Percentiles rank a stretch among this genome's conserved stretches.
Conservation (phyloP, 768 basidiomycete genomes). For the Lentinula raphanica region DNA sequence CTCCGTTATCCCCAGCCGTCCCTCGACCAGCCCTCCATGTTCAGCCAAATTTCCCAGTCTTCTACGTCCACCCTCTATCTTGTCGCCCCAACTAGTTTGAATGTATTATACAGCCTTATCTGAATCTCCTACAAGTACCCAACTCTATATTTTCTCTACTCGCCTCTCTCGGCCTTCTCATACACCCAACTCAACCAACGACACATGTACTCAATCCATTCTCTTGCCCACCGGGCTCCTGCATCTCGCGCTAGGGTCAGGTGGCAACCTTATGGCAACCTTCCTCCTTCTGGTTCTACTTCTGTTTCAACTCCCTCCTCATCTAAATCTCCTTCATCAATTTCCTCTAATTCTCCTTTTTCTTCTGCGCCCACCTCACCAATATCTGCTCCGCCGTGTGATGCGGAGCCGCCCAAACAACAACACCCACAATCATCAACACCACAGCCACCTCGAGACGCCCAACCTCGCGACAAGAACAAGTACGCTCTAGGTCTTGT, state of each 20-base stretch:
- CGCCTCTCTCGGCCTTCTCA: conserved; percentile 19
- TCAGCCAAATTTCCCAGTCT: conserved; percentile 7
- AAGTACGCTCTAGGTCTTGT: conserved; percentile 66
- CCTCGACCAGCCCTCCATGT: not conserved
- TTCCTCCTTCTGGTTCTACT: conserved; percentile 31
- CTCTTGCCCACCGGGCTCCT: conserved; percentile 67
- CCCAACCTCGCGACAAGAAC: conserved; percentile 34
- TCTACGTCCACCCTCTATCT: conserved; percentile 10
- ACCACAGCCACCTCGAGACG: conserved; percentile 8
- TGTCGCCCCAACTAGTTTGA: conserved; percentile 14
- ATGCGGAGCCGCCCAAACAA: conserved; percentile 31
- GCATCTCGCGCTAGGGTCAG: conserved; percentile 64
- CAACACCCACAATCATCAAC: conserved; percentile 32
- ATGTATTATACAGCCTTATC: conserved; percentile 30
- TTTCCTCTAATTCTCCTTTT: conserved; percentile 56
- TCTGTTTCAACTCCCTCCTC: conserved; percentile 31
- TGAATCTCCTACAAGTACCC: conserved; percentile 29
- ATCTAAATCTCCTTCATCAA: conserved; percentile 33
- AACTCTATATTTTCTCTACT: conserved; percentile 14
- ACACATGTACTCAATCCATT: conserved; percentile 20
- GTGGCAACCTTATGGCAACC: conserved; percentile 74
- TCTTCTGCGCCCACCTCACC: conserved; percentile 33
- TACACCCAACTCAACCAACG: conserved; percentile 20
- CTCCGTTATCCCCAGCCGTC: conserved; percentile 19
- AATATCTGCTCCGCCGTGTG: conserved; percentile 23